phyloP scores from a whole-genome alignment of 805 yeast species.

The Kodamaea neixiangensis region DNA sequence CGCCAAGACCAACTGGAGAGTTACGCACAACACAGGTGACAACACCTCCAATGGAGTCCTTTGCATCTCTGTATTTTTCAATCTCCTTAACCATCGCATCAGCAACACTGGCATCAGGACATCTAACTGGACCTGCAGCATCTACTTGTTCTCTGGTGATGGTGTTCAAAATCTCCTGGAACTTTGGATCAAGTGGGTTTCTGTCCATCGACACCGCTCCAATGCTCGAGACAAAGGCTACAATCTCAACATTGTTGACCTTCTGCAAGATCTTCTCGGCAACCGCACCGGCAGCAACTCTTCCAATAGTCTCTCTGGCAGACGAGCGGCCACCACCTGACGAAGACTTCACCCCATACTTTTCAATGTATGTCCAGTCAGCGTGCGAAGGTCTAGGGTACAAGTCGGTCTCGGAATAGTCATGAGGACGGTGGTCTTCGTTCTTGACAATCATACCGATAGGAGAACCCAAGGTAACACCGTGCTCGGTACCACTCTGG shows the following conservation, averaged over 20 bases:
- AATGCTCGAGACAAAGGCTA: conserved; percentile 94
- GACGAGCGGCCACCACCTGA: conserved; percentile 98
- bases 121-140: conserved; percentile 84
- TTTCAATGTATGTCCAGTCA: conserved; percentile 86
- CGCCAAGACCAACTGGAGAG: conserved; percentile 94
- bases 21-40: conserved; percentile 97
- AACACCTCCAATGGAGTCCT: conserved; percentile 96
- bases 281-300: conserved; percentile 98
- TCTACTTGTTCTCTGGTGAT: conserved; percentile 90
- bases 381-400: conserved; percentile 99
- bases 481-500: conserved; percentile 92
- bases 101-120: conserved; percentile 76
- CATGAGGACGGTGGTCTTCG: conserved; percentile 96
- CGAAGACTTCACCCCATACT: conserved; percentile 91
- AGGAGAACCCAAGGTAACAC: conserved; percentile 91
- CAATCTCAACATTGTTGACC: conserved; percentile 85
- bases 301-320: conserved; percentile 97
- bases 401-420: conserved; percentile 90
- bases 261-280: conserved; percentile 87
- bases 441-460: conserved; percentile 90
- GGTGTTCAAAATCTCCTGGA: conserved; percentile 66
- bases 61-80: conserved; percentile 78
- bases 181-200: conserved; percentile 62
- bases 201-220: conserved; percentile 80
- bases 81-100: conserved; percentile 84